Base-by-base conservation (phyloP, 768 basidiomycete genomes). In the Suillus subalutaceus region DNA sequence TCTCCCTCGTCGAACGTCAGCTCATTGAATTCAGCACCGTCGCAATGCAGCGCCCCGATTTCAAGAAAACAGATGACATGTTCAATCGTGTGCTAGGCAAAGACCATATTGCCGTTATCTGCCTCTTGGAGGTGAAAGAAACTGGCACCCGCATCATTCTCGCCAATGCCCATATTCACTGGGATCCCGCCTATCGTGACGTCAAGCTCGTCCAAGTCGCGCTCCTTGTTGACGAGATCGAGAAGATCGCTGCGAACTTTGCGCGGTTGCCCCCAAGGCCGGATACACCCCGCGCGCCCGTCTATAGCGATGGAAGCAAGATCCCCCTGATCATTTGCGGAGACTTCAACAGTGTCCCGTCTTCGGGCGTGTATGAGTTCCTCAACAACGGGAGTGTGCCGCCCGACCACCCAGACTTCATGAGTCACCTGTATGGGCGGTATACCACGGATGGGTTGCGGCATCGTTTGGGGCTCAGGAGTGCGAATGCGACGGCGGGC, bases 21-120 rank as follows among this genome's bases (percentile, higher is more conserved):
- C 87, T 96, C 48, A 85, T 99, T 74, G 97, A 99, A 77, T 99
- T 96, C 81, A 93, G 90, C 74, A 86, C 92, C 43, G 85, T 96
- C 68, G 97, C 96, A 23, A 91, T 98, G 87, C 92, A 94, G 72
- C 88, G 95, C 35, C 88, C 90, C 60, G 95, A 96, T 76, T 94
- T 96, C 81, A 94, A 95, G 84, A 95, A 96, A 80, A 97, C 95
- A 20, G 96, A 99, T 73, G 97, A 98, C 81, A 96, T 99, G 96
- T 99, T 98, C 86, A 98, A 98, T 74, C 94, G 97, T 40, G 95
- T 99, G 63, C 86, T 98, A 71, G 91, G 92, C 68, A 93, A 94
- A 76, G 97, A 99, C 78, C 88, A 98, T 73, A 93, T 99, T 69
- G 95, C 95, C 56, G 88, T 95, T 69, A 82, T 96, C 65, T 88